Evolutionary conservation across 2,329 filamentous ascomycete species (phyloP).

Genomic region (Sarocladiaceae sp.): DNA sequence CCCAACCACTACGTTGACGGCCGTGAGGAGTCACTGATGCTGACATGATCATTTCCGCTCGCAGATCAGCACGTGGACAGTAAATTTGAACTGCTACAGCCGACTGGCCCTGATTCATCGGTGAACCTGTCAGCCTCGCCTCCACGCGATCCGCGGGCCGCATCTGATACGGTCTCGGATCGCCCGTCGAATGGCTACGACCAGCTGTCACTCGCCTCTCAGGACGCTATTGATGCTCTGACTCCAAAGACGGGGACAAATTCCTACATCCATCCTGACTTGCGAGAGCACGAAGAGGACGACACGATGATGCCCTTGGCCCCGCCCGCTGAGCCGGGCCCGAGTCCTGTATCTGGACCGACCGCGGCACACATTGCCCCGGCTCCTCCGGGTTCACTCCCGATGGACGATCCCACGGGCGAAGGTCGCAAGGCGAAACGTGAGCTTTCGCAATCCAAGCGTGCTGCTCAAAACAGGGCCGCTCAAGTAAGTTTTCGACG

Average conservation of each 20-base stretch:
- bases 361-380: conserved; percentile 21
- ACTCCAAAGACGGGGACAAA: conserved; percentile 34
- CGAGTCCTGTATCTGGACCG: conserved; percentile 22
- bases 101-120: neutral
- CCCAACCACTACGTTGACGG: neutral
- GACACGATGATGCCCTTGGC: conserved; percentile 35
- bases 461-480: conserved; percentile 92
- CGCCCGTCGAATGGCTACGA: conserved; percentile 43
- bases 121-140: conserved; percentile 15
- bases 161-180: conserved; percentile 16
- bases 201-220: conserved; percentile 29
- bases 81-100: conserved; percentile 34
- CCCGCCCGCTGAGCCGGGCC: conserved; percentile 27
- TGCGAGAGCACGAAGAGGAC: conserved; percentile 25
- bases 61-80: conserved; percentile 38
- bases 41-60: conserved; percentile 12
- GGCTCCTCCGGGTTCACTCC: conserved; percentile 16
- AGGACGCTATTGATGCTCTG: conserved; percentile 29
- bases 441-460: conserved; percentile 91
- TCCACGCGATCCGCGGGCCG: conserved; percentile 25
- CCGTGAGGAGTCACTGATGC: neutral
- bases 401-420: conserved; percentile 27
- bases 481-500: conserved; percentile 69
- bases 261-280: conserved; percentile 44
- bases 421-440: conserved; percentile 76